Evolutionary conservation across 2,329 filamentous ascomycete genomes (phyloP), one percentile per base, ranked within the genome.

Genomic region (Talaromyces sp.): DNA sequence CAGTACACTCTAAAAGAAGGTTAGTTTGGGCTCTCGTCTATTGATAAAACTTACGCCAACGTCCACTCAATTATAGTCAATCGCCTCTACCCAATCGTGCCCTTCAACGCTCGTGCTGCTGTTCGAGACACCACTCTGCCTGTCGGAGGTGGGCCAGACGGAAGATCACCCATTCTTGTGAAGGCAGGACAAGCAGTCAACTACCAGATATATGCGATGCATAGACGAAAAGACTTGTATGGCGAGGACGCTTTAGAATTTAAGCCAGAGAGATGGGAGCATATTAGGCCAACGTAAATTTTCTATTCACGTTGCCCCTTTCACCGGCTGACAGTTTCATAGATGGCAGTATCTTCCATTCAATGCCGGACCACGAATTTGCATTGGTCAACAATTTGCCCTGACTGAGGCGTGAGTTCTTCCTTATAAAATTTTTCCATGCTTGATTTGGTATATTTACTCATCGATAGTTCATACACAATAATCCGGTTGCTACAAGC

Each of bases 191-290:
- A 84, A 1, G 71, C 80, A 5, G 77, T 94, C 60, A 78, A 74
- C 43, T 94, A 91, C 77, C 85, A 80, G 48, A 80, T 87, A 0
- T 80, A 89, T 55, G 73, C 83, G 5, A 89, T 93, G 87, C 89
- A 94, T 67, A 84, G 89, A 1, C 82, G 87, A n/a, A 70, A 68
- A 40, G 79, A 81, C 35, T 66, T 76, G 59, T 81, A 72, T 66
- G 78, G 78, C 2, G 54, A 65, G 0, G 78, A 81, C 40, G 77
- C 76, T 1, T 69, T 77, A 0, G 60, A 65, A 6, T 82, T 79
- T 57, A 73, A 72, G 8, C 80, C 80, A 0, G 79, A 81, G 56
- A 64, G 79, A 39, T 81, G 79, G 79, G 10, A 10, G 19, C 33
- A 52, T 0, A 80, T 78, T 77, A 78, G 73, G 9, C 79, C 78